A percentile compares a stretch with the other conserved stretches of the same genome.
Evolutionary conservation across 371 early-diverging fungal genomes (phyloP).

Genomic region (Syncephalastrum monosporum): DNA sequence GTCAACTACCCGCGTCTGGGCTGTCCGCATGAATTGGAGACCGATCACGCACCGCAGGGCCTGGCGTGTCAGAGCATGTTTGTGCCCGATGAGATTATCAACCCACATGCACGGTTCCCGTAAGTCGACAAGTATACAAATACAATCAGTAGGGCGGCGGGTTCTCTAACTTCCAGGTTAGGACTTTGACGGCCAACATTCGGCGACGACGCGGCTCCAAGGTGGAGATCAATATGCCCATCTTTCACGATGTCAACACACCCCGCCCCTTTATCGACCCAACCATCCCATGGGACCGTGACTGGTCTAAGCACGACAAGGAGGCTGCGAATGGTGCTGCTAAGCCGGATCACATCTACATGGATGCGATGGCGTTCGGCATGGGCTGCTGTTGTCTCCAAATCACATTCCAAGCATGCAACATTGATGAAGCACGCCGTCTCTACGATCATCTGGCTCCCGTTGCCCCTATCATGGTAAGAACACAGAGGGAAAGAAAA

Average conservation of each 20-base stretch:
- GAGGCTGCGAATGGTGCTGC: slow-evolving; percentile 78
- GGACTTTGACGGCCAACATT: slow-evolving; percentile 94
- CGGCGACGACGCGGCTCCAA: slow-evolving; percentile 90
- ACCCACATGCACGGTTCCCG: slow-evolving; percentile 94
- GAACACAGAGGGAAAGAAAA: background rate
- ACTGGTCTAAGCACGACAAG: slow-evolving; percentile 61
- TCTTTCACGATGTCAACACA: slow-evolving; percentile 82
- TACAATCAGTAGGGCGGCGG: background rate
- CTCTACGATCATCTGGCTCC: slow-evolving; percentile 97
- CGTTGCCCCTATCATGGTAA: slow-evolving; percentile 90
- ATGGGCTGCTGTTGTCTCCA: slow-evolving; percentile 99
- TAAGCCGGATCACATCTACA: slow-evolving; percentile 89
- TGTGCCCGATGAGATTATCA: slow-evolving; percentile 93
- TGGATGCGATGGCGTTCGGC: slow-evolving; percentile 99
- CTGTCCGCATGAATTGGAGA: slow-evolving; percentile 69
- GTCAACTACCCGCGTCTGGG: slow-evolving; percentile 93
- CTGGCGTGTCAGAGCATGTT: slow-evolving; percentile 80
- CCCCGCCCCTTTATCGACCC: slow-evolving; percentile 91
- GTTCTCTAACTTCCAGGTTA: slow-evolving; percentile 20
- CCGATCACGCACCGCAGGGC: slow-evolving; percentile 70
- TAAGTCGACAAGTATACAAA: slow-evolving; percentile 32
- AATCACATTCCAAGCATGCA: slow-evolving; percentile 98
- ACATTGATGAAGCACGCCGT: slow-evolving; percentile 89
- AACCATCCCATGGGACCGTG: slow-evolving; percentile 67
- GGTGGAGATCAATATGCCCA: slow-evolving; percentile 89